phyloP scores from a whole-genome alignment of 768 basidiomycete species.

The Saitozyma podzolica region DNA sequence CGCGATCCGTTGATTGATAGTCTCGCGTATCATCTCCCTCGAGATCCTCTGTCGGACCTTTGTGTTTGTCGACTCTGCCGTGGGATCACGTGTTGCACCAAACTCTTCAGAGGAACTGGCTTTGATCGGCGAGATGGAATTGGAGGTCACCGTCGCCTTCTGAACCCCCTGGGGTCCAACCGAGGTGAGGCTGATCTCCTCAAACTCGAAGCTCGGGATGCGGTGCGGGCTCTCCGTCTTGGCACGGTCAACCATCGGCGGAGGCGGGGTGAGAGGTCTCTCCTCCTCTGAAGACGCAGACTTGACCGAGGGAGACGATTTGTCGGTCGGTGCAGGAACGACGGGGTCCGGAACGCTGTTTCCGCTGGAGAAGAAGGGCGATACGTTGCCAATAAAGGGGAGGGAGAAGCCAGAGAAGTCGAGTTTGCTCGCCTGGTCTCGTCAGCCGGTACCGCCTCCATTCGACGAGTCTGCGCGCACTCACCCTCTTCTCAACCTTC shows the following conservation, averaged over 20 bases:
- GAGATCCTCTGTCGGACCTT: constrained; percentile 49
- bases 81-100: background rate
- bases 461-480: constrained; percentile 3
- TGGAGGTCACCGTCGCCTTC: constrained; percentile 11
- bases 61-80: constrained; percentile 25
- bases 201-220: constrained; percentile 48
- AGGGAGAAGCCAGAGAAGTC: constrained; percentile 41
- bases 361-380: constrained; percentile 41
- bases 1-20: constrained; percentile 44
- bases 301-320: constrained; percentile 4
- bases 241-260: constrained; percentile 1
- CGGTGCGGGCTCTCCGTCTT: constrained; percentile 41
- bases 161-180: constrained; percentile 2
- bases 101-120: constrained; percentile 6
- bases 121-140: constrained; percentile 9
- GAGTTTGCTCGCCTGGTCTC: constrained; percentile 34
- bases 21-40: constrained; percentile 49
- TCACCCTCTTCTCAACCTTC: constrained; percentile 28
- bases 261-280: constrained; percentile 44
- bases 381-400: constrained; percentile 41
- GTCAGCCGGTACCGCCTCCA: constrained; percentile 4
- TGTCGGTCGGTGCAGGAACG: constrained; percentile 18
- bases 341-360: constrained; percentile 21
- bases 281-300: constrained; percentile 16
- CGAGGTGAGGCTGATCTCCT: constrained; percentile 28